A percentile compares a stretch with the other conserved stretches of the same genome.
Evolutionary conservation across 1,284 basidiomycete genomes (phyloP).

Genomic region (Malassezia nana): DNA sequence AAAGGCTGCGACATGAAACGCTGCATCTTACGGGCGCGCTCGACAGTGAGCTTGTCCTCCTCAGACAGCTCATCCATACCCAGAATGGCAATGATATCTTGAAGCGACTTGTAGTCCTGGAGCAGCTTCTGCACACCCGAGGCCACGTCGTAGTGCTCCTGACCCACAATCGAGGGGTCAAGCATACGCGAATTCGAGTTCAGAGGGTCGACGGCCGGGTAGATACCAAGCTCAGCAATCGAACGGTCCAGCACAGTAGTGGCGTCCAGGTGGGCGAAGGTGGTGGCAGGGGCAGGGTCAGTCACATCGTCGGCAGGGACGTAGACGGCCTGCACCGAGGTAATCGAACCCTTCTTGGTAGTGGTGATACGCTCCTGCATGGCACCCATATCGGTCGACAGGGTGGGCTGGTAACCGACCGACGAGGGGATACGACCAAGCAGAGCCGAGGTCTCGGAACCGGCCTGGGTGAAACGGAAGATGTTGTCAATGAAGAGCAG

Average conservation of each 20-base stretch:
- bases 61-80: slow-evolving; percentile 99
- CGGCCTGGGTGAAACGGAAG: slow-evolving; percentile 82
- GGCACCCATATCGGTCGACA: slow-evolving; percentile 99
- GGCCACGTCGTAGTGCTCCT: slow-evolving; percentile 89
- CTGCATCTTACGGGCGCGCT: slow-evolving; percentile 58
- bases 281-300: slow-evolving; percentile 96
- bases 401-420: slow-evolving; percentile 98
- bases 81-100: slow-evolving; percentile 71
- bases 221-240: slow-evolving; percentile 99
- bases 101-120: slow-evolving; percentile 98
- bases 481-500: slow-evolving; percentile 99
- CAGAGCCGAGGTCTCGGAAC: slow-evolving; percentile 98
- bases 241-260: slow-evolving; percentile 96
- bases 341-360: slow-evolving; percentile 99
- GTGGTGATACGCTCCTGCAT: slow-evolving; percentile 99
- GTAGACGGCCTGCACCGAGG: slow-evolving; percentile 98
- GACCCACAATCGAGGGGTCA: slow-evolving; percentile 88
- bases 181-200: slow-evolving; percentile 99
- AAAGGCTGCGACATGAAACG: slow-evolving; percentile 98
- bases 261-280: slow-evolving; percentile 98
- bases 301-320: slow-evolving; percentile 99
- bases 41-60: slow-evolving; percentile 95
- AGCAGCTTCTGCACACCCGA: slow-evolving; percentile 95
- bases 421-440: slow-evolving; percentile 99
- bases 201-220: slow-evolving; percentile 96